Evolutionary conservation across 805 yeast species (phyloP).

Genomic region (Clavispora fructus): DNA sequence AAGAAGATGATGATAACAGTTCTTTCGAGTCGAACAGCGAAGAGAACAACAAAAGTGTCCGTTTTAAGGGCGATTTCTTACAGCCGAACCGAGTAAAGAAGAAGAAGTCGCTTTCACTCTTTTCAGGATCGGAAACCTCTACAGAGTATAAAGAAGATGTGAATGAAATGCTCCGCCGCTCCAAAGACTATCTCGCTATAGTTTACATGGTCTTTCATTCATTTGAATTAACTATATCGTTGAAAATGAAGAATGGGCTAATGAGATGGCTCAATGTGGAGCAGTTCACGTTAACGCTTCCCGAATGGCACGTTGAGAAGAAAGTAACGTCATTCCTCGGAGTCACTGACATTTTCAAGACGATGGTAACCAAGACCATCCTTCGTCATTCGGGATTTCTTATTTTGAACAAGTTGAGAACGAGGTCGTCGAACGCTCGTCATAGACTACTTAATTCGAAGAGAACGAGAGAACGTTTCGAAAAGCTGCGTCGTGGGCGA

Average conservation of each 20-base stretch:
- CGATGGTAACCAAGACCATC: slow-evolving; percentile 26
- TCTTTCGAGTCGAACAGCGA: neutral
- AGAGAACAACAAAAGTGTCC: slow-evolving; percentile 6
- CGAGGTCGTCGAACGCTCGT: slow-evolving; percentile 1
- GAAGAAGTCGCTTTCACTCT: slow-evolving; percentile 2
- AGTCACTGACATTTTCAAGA: slow-evolving; percentile 28
- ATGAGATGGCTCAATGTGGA: slow-evolving; percentile 34
- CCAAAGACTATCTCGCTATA: slow-evolving; percentile 68
- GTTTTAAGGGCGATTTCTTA: neutral
- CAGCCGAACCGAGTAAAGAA: neutral
- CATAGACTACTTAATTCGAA: neutral
- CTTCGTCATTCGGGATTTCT: slow-evolving; percentile 33
- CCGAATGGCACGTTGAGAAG: slow-evolving; percentile 27
- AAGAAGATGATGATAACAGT: neutral
- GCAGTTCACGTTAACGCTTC: slow-evolving; percentile 29
- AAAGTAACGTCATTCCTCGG: slow-evolving; percentile 31
- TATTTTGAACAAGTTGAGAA: slow-evolving; percentile 27
- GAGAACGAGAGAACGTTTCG: slow-evolving; percentile 3
- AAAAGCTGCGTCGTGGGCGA: slow-evolving; percentile 7
- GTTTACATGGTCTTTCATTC: slow-evolving; percentile 37
- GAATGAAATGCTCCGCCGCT: slow-evolving; percentile 66
- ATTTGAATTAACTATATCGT: slow-evolving; percentile 29
- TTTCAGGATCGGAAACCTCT: slow-evolving; percentile 1
- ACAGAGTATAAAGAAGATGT: slow-evolving; percentile 16
- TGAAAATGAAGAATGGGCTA: slow-evolving; percentile 30